A percentile compares a stretch with the other conserved stretches of the same genome.
phyloP scores from a whole-genome alignment of 169 alveolate genomes.

The Cryptosporidium baileyi region DNA sequence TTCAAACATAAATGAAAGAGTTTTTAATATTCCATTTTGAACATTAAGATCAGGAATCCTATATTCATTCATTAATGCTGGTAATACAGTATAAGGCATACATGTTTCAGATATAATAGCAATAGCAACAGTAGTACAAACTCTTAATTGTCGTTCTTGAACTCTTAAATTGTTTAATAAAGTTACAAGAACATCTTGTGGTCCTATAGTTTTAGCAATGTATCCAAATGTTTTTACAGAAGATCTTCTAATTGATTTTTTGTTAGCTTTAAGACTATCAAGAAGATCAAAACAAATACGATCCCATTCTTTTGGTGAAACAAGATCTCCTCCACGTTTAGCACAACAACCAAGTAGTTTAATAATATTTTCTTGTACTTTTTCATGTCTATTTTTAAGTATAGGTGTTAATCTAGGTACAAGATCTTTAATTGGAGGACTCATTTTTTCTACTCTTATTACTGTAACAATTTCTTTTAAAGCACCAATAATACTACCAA shows the following conservation, averaged over 20 bases:
- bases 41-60: slow-evolving; percentile 98
- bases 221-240: slow-evolving; percentile 99
- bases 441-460: slow-evolving; percentile 97
- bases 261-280: slow-evolving; percentile 94
- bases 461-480: slow-evolving; percentile 98
- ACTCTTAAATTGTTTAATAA: slow-evolving; percentile 93
- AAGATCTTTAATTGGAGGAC: slow-evolving; percentile 99
- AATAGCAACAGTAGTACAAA: slow-evolving; percentile 96
- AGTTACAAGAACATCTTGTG: slow-evolving; percentile 97
- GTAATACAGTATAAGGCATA: slow-evolving; percentile 99
- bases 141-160: slow-evolving; percentile 98
- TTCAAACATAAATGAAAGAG: slow-evolving; percentile 99
- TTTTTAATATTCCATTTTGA: slow-evolving; percentile 98
- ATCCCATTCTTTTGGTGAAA: slow-evolving; percentile 99
- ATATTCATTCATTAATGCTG: slow-evolving; percentile 99
- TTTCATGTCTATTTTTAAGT: slow-evolving; percentile 98
- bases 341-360: slow-evolving; percentile 98
- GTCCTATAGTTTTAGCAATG: slow-evolving; percentile 99
- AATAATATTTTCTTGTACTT: slow-evolving; percentile 97
- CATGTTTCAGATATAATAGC: slow-evolving; percentile 99
- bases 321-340: slow-evolving; percentile 99
- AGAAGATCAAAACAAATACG: slow-evolving; percentile 98
- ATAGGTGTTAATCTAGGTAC: slow-evolving; percentile 99
- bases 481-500: slow-evolving; percentile 97
- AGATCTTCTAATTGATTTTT: slow-evolving; percentile 95